Evolutionary conservation across 192 early-diverging fungal species (phyloP), one percentile per base, ranked within the genome.

Genomic region (Coemansia sp.): DNA sequence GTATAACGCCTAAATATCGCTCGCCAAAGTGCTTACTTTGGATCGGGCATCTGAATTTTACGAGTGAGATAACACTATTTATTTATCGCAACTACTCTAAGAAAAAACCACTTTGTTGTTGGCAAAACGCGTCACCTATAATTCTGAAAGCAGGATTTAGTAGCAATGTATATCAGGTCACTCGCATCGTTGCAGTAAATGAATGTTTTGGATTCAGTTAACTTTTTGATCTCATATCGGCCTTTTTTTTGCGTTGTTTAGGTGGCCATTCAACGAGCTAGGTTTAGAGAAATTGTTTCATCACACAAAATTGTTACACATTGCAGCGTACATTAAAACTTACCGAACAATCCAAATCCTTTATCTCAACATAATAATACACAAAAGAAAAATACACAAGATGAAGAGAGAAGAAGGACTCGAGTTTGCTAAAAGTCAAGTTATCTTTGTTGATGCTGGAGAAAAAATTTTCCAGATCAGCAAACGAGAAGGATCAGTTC

Each of bases 221-320:
- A 60, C 58, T 60, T 62, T 76, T 41, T 53, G 23, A 67, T 71
- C 57, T 71, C 74, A 76, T 63, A 12, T 22, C 60, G 60, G 52
- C 66, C 75, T 50, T 16, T 64, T 65, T 57, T 65, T 59, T 54
- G 77, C 63, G 77, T 71, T 74, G 55, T 47, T 70, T 62, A 27
- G 56, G 52, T 74, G 68, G 64, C 68, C 60, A 72, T 82, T 91
- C 85, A 82, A 88, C 84, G 88, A 90, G 90, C 90, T 91, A 84
- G 87, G 88, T 91, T 91, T 84, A 88, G 84, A 74, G 85, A 86
- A 80, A 79, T 21, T 53, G 62, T 80, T 67, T 85, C 78, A 83
- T 83, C 83, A 86, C 77, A 48, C 19, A 27, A 58, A 47, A 4
- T 27, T 22, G 10, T 35, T 23, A 2, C 22, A n/a, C 39, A 3